Evolutionary conservation across 2,329 filamentous ascomycete genomes (phyloP).

Genomic region (Epichloe sylvatica): DNA sequence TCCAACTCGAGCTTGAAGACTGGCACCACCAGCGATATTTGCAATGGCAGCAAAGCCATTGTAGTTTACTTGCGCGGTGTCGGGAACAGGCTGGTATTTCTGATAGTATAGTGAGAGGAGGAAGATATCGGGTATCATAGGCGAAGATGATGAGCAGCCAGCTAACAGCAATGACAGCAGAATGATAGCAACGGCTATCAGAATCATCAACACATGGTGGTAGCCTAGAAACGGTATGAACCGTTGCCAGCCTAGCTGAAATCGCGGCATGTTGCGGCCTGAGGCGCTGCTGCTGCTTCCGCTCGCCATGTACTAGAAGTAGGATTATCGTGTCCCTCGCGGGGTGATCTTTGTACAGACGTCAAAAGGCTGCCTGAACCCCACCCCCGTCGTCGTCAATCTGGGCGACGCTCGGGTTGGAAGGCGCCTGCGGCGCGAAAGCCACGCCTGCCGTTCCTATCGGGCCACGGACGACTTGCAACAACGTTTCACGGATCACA

Average conservation of each 20-base stretch:
- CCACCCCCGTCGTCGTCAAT: neutral
- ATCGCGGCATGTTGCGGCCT: slow-evolving; percentile 19
- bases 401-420: slow-evolving; percentile 3
- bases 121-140: slow-evolving; percentile 89
- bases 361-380: neutral
- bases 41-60: slow-evolving; percentile 72
- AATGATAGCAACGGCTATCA: slow-evolving; percentile 88
- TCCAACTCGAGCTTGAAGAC: slow-evolving; percentile 80
- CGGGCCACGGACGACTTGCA: neutral
- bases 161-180: slow-evolving; percentile 82
- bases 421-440: slow-evolving; percentile 2
- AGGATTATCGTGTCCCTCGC: neutral
- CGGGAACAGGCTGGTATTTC: slow-evolving; percentile 66
- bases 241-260: slow-evolving; percentile 42
- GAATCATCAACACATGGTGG: slow-evolving; percentile 88
- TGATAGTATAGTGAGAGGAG: slow-evolving; percentile 97
- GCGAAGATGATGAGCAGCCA: slow-evolving; percentile 92
- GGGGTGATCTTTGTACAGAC: neutral
- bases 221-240: slow-evolving; percentile 57
- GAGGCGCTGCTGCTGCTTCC: slow-evolving; percentile 11
- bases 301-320: slow-evolving; percentile 6
- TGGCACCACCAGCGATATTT: slow-evolving; percentile 76
- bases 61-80: slow-evolving; percentile 81
- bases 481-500: no score
- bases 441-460: neutral